Conservation (phyloP, 306 rosid species). For the Malus orientalis region DNA sequence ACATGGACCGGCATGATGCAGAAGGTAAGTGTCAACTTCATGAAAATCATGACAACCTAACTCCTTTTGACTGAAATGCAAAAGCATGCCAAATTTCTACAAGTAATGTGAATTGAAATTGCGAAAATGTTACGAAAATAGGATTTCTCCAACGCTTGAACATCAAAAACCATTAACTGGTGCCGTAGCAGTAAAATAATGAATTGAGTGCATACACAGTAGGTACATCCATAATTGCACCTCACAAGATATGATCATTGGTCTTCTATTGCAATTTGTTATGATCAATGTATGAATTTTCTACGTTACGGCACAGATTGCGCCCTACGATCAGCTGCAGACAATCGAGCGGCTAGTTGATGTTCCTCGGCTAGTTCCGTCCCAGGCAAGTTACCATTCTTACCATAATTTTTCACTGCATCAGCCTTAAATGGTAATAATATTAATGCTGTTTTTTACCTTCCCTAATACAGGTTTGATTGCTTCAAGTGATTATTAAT, state of each 20-base stretch:
- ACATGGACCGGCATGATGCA: neutral
- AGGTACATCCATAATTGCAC: too few species aligned
- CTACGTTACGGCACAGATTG: slow-evolving; percentile 54
- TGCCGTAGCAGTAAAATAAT: neutral
- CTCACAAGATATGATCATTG: too few species aligned
- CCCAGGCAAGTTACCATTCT: slow-evolving; percentile 32
- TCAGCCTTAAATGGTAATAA: slow-evolving; percentile 5
- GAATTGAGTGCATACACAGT: too few species aligned
- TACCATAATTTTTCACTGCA: slow-evolving; percentile 7
- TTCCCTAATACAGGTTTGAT: slow-evolving; percentile 1
- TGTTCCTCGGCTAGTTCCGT: slow-evolving; percentile 36
- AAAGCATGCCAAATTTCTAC: neutral
- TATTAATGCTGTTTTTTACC: neutral
- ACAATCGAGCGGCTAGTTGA: slow-evolving; percentile 74
- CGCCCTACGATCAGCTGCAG: slow-evolving; percentile 91
- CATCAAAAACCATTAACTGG: neutral
- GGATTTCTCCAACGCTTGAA: neutral
- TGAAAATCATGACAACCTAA: neutral
- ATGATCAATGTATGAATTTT: neutral
- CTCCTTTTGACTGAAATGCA: neutral
- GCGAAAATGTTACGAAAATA: neutral
- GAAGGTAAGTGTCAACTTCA: neutral
- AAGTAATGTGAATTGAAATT: neutral
- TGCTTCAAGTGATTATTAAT: slow-evolving; percentile 12
- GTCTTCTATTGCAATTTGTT: neutral